Conservation (phyloP, 2,329 filamentous ascomycete species). For the Beauveria brongniartii region DNA sequence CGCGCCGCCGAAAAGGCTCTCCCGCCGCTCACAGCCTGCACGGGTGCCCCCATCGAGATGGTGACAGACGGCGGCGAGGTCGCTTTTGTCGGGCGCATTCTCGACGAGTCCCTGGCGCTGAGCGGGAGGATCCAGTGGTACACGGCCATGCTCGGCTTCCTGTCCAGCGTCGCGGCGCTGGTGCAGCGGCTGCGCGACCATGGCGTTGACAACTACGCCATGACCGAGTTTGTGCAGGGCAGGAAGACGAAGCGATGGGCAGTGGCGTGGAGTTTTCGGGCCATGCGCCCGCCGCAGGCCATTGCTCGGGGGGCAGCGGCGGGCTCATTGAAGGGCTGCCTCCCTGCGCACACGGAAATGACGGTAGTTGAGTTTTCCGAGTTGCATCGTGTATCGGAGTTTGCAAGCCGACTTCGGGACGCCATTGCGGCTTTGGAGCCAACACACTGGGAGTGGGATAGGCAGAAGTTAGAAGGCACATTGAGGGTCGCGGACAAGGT, state of each 20-base stretch:
- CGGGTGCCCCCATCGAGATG: slow-evolving; percentile 79
- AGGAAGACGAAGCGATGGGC: slow-evolving; percentile 78
- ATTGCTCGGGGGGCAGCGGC: slow-evolving; percentile 37
- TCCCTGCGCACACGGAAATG: slow-evolving; percentile 35
- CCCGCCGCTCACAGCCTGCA: slow-evolving; percentile 64
- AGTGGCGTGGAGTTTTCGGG: slow-evolving; percentile 76
- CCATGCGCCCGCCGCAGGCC: slow-evolving; percentile 50
- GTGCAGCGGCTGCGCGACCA: slow-evolving; percentile 50
- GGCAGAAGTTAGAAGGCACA: slow-evolving; percentile 42
- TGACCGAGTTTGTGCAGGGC: slow-evolving; percentile 72
- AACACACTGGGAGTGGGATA: slow-evolving; percentile 55
- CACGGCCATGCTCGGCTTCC: slow-evolving; percentile 81
- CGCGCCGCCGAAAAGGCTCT: slow-evolving; percentile 59
- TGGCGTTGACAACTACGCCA: slow-evolving; percentile 67
- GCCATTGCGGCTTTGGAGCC: slow-evolving; percentile 51
- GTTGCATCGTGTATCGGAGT: slow-evolving; percentile 29
- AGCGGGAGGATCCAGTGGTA: slow-evolving; percentile 70
- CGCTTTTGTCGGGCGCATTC: slow-evolving; percentile 62
- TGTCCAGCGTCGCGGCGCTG: slow-evolving; percentile 56
- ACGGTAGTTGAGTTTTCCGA: slow-evolving; percentile 38
- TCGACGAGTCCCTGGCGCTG: slow-evolving; percentile 58
- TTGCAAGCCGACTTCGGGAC: slow-evolving; percentile 29
- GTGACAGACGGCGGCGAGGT: slow-evolving; percentile 71
- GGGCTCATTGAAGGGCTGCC: slow-evolving; percentile 30
- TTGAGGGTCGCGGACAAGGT: slow-evolving; percentile 64